These are phyloP conservation scores for Osmanthus fragrans DNA, from an alignment of 257 asterid species.

Conservation along the genomic window DNA sequence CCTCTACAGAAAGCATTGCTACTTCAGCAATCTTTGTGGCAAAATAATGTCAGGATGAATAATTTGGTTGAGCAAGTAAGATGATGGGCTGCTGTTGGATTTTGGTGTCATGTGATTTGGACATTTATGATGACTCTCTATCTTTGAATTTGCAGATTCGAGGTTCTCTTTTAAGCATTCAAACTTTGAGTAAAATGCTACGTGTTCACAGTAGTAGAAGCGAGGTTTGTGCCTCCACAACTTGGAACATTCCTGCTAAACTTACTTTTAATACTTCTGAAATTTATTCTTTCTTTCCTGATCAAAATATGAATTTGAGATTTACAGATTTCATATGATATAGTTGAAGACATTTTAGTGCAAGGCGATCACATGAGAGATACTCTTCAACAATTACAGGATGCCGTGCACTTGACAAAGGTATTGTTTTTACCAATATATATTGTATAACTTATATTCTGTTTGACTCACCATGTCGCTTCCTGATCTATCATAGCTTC, in stretches of 20 bases:
- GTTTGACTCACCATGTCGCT: constrained; percentile 1
- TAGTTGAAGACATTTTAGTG: constrained; percentile 75
- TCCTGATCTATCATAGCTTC: constrained; percentile 5
- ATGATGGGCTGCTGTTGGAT: constrained; percentile 19
- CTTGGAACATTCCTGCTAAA: constrained; percentile 23
- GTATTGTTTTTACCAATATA: constrained; percentile 38
- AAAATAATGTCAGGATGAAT: constrained; percentile 87
- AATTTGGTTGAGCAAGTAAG: constrained; percentile 96
- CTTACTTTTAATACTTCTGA: constrained; percentile 16
- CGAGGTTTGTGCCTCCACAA: constrained; percentile 55
- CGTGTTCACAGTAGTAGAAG: constrained; percentile 74
- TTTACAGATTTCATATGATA: constrained; percentile 76
- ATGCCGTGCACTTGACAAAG: constrained; percentile 89
- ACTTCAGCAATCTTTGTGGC: constrained; percentile 94
- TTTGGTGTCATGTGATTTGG: constrained; percentile 10
- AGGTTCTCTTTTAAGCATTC: constrained; percentile 80
- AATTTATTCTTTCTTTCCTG: constrained; percentile 11
- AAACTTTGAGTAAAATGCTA: constrained; percentile 76
- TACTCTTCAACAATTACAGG: constrained; percentile 88
- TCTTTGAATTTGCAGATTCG: constrained; percentile 55
- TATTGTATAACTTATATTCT: background rate
- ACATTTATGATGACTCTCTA: constrained; percentile 17
- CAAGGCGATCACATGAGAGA: constrained; percentile 82
- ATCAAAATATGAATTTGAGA: constrained; percentile 16
- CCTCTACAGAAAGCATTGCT: constrained; percentile 80